These are phyloP conservation scores for Zygotorulaspora sp. DNA, from an alignment of 805 yeast genomes.

Conservation along the genomic window DNA sequence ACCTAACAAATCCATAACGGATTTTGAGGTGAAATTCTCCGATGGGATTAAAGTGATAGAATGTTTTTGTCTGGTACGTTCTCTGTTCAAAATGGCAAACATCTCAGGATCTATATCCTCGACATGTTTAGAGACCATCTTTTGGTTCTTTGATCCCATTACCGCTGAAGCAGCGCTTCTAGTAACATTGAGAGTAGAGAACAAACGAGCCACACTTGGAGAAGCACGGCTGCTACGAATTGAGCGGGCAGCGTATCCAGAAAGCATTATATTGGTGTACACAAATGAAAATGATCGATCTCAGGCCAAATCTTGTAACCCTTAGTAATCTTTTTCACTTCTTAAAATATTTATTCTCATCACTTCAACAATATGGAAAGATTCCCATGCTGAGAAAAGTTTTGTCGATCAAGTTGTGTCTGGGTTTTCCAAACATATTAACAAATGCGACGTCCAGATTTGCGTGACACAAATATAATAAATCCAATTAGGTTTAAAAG, in stretches of 20 bases:
- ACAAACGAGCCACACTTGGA: conserved; percentile 12
- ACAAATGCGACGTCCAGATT: not conserved
- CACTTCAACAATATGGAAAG: too few species aligned
- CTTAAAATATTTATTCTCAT: too few species aligned
- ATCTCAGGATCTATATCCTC: conserved; percentile 81
- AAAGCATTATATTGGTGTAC: conserved; percentile 19
- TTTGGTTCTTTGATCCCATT: conserved; percentile 20
- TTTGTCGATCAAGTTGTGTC: not conserved
- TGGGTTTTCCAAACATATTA: not conserved
- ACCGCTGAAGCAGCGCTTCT: conserved; percentile 8
- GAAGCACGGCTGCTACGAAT: conserved; percentile 8
- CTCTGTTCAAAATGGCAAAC: conserved; percentile 67
- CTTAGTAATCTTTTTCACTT: too few species aligned
- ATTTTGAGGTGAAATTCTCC: conserved; percentile 91
- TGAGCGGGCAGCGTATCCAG: conserved; percentile 15
- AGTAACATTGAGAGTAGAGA: conserved; percentile 5
- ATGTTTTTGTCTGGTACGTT: conserved; percentile 81
- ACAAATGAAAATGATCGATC: too few species aligned
- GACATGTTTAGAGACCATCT: conserved; percentile 56
- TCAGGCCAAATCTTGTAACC: too few species aligned
- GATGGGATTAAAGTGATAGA: conserved; percentile 91
- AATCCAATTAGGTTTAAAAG: too few species aligned
- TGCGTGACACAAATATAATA: too few species aligned
- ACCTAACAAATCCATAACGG: conserved; percentile 92
- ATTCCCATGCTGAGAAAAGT: too few species aligned